Conservation (phyloP, 129 eudicot species). For the Scalesia atractyloides region DNA sequence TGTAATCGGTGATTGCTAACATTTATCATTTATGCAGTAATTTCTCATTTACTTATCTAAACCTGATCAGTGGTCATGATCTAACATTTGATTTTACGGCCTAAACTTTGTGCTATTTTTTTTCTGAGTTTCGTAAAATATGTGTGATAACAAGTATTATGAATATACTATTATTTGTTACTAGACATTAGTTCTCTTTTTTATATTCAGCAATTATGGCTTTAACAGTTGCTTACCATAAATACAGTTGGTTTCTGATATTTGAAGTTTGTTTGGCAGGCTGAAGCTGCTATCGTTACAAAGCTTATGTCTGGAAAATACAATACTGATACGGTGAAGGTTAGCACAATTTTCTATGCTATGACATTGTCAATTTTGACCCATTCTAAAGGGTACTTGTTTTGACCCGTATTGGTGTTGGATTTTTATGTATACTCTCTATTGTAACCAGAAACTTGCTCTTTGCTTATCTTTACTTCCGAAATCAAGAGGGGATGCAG, state of each 20-base stretch:
- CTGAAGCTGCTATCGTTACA: conserved; percentile 75
- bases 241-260: conserved; percentile 1
- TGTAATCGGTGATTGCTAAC: conserved; percentile 1
- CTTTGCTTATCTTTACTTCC: conserved; percentile 81
- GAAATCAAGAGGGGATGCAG: conserved; percentile 81
- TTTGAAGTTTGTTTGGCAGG: conserved; percentile 49
- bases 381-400: conserved; percentile 1
- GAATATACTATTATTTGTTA: conserved; percentile 1
- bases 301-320: conserved; percentile 68
- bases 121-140: not conserved
- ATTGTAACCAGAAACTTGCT: conserved; percentile 63
- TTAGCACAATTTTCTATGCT: conserved; percentile 30
- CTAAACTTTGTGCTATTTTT: not conserved
- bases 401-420: not conserved
- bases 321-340: conserved; percentile 57
- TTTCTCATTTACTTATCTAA: not conserved
- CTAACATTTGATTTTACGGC: conserved; percentile 10
- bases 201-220: not conserved
- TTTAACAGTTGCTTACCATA: not conserved
- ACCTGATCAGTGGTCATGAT: not conserved
- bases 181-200: conserved; percentile 11
- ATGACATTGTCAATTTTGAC: not conserved
- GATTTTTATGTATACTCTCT: not conserved
- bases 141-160: not conserved
- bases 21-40: not conserved